These are phyloP conservation scores for Leishmania amazonensis DNA, from an alignment of 208 protist genomes.

Conservation along the genomic window DNA sequence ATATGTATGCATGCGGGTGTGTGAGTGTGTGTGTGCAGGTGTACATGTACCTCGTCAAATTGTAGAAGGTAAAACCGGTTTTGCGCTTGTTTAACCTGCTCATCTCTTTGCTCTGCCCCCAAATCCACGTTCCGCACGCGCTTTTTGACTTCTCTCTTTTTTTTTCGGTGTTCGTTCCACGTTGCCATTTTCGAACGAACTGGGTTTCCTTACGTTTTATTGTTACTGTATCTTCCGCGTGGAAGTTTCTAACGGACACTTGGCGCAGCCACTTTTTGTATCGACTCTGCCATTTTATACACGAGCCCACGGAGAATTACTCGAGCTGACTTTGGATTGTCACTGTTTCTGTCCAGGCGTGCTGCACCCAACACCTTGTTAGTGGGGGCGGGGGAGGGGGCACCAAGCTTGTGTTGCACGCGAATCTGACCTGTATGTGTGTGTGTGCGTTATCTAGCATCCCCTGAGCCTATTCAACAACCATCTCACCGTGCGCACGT, in stretches of 20 bases:
- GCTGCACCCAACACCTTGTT: not conserved
- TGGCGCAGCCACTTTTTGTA: not conserved
- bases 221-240: not conserved
- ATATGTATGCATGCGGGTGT: not conserved
- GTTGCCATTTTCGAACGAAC: not conserved
- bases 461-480: not conserved
- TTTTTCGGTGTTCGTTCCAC: not conserved
- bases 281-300: not conserved
- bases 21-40: not conserved
- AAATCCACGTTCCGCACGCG: not conserved
- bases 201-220: conserved; percentile 7
- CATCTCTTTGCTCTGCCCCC: not conserved
- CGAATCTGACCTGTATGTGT: not conserved
- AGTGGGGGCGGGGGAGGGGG: not conserved
- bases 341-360: not conserved
- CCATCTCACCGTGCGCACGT: not conserved
- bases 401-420: not conserved
- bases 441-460: not conserved
- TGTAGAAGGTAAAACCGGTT: not conserved
- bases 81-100: not conserved
- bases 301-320: not conserved
- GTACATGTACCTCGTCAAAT: not conserved
- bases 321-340: not conserved
- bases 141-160: not conserved
- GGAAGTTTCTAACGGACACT: not conserved